Evolutionary conservation across 2,329 filamentous ascomycete genomes (phyloP).

Genomic region (Dactylellina drechsleri): DNA sequence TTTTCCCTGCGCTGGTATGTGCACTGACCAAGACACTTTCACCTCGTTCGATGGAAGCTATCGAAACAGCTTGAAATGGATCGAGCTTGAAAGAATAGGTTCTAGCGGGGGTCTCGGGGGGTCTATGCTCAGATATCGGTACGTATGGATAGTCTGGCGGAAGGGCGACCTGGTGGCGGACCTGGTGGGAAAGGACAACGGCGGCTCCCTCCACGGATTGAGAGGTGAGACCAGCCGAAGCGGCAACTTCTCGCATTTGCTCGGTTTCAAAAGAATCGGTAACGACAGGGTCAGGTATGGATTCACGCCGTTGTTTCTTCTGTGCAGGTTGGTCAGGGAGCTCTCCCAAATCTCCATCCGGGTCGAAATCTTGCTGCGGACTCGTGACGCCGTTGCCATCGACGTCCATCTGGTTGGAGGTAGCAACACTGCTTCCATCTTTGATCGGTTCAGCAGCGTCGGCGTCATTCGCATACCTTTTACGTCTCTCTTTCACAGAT

Average conservation of each 20-base stretch:
- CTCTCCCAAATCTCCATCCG: constrained; percentile 61
- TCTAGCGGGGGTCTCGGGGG: constrained; percentile 85
- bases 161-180: constrained; percentile 95
- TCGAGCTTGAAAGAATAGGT: constrained; percentile 90
- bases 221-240: constrained; percentile 74
- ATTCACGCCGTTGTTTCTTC: constrained; percentile 66
- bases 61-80: constrained; percentile 94
- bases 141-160: constrained; percentile 94
- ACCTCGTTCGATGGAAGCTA: constrained; percentile 92
- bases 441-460: constrained; percentile 56
- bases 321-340: constrained; percentile 61
- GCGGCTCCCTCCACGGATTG: constrained; percentile 72
- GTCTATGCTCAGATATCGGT: constrained; percentile 91
- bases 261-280: constrained; percentile 96
- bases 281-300: constrained; percentile 80
- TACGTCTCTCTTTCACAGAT: constrained; percentile 73
- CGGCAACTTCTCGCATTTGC: constrained; percentile 87
- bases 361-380: constrained; percentile 57
- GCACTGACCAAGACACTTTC: constrained; percentile 97
- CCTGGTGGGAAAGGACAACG: constrained; percentile 92
- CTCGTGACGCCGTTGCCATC: constrained; percentile 61
- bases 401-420: constrained; percentile 58
- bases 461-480: constrained; percentile 70
- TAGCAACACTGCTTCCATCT: constrained; percentile 33
- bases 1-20: constrained; percentile 97